These are phyloP conservation scores for Pyrenula aspistea DNA, from an alignment of 495 filamentous ascomycete genomes.

Conservation along the genomic window DNA sequence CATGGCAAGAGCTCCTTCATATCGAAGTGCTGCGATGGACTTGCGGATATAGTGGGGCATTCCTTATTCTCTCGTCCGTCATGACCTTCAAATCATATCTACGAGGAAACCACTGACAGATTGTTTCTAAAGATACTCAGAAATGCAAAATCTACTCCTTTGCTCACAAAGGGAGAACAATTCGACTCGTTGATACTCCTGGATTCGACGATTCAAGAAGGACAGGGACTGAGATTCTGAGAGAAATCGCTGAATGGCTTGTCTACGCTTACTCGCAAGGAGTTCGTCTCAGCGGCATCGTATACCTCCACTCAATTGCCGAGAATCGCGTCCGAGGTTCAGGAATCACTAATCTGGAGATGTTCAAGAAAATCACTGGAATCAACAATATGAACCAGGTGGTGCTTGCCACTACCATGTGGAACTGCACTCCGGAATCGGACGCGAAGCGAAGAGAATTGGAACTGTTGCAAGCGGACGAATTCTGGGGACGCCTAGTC, in stretches of 20 bases:
- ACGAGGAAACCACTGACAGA: too few species aligned
- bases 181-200: conserved; percentile 32
- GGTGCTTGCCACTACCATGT: conserved; percentile 31
- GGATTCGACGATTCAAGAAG: conserved; percentile 28
- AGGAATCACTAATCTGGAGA: conserved; percentile 23
- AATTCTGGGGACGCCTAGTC: conserved; percentile 36
- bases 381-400: conserved; percentile 21
- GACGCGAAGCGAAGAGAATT: conserved; percentile 18
- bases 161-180: too few species aligned
- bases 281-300: conserved; percentile 15
- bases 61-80: too few species aligned
- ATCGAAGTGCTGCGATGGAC: conserved; percentile 9
- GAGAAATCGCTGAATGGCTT: conserved; percentile 20
- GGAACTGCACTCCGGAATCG: conserved; percentile 11
- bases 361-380: conserved; percentile 34
- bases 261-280: conserved; percentile 4
- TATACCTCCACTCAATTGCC: conserved; percentile 34
- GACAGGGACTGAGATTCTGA: conserved; percentile 23
- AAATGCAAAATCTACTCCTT: too few species aligned
- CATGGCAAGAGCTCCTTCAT: conserved; percentile 30
- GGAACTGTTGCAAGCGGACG: conserved; percentile 16
- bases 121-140: too few species aligned
- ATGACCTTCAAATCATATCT: too few species aligned
- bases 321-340: conserved; percentile 25
- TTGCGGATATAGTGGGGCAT: conserved; percentile 11